phyloP scores from a whole-genome alignment of 495 filamentous ascomycete genomes.

The Evansstolkia leycettana region DNA sequence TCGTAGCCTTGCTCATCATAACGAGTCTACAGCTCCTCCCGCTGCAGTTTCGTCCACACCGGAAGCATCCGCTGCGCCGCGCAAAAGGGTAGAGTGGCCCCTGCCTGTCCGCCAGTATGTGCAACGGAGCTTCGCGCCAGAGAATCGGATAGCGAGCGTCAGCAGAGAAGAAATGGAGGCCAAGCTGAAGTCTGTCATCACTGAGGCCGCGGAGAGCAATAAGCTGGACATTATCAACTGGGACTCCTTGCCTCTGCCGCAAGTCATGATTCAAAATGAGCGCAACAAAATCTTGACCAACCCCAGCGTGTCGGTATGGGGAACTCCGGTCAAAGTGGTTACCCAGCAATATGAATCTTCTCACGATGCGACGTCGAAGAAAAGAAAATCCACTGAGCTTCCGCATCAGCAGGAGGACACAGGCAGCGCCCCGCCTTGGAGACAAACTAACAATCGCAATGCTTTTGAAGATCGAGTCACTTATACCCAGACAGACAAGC shows the following conservation, averaged over 20 bases:
- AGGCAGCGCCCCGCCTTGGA: constrained; percentile 54
- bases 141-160: constrained; percentile 55
- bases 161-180: constrained; percentile 58
- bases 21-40: constrained; percentile 9
- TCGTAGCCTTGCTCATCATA: constrained; percentile 27
- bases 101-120: constrained; percentile 69
- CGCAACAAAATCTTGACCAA: constrained; percentile 35
- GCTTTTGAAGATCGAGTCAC: constrained; percentile 69
- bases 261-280: constrained; percentile 71
- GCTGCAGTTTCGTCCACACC: constrained; percentile 16
- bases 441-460: constrained; percentile 48
- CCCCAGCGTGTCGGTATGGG: constrained; percentile 26
- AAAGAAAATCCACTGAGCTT: constrained; percentile 66
- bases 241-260: constrained; percentile 73
- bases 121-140: constrained; percentile 66
- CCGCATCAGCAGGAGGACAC: constrained; percentile 26
- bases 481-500: constrained; percentile 49
- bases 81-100: constrained; percentile 55
- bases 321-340: constrained; percentile 1
- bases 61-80: constrained; percentile 12
- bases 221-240: constrained; percentile 65
- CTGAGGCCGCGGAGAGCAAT: constrained; percentile 57
- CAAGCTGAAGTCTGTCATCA: constrained; percentile 78
- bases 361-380: constrained; percentile 47
- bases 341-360: not conserved